A percentile compares a stretch with the other conserved stretches of the same genome.
Conservation (phyloP, 2,329 filamentous ascomycete genomes). For the Neonectria punicea region DNA sequence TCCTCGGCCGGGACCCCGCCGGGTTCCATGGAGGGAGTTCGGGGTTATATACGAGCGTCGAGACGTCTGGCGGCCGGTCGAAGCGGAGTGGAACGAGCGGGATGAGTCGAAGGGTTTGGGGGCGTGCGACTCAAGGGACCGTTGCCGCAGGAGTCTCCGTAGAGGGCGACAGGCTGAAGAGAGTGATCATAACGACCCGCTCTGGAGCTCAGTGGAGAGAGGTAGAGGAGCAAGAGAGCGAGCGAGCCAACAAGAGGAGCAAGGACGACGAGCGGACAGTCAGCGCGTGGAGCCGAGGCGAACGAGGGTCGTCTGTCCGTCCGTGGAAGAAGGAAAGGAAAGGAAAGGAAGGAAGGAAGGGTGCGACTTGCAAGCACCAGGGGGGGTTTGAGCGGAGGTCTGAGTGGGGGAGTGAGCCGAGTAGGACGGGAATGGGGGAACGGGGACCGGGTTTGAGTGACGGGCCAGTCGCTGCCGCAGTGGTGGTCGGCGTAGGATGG, state of each 20-base stretch:
- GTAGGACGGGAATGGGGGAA: constrained; percentile 28
- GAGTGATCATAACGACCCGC: constrained; percentile 52
- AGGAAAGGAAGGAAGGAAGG: constrained; percentile 35
- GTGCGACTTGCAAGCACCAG: constrained; percentile 20
- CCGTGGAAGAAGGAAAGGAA: constrained; percentile 32
- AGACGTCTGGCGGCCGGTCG: constrained; percentile 33
- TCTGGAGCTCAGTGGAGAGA: constrained; percentile 46
- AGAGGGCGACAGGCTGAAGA: constrained; percentile 44
- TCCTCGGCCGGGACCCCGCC: constrained; percentile 43
- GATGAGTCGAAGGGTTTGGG: constrained; percentile 36
- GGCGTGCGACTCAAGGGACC: constrained; percentile 43
- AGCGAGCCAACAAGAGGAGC: constrained; percentile 40
- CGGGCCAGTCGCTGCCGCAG: constrained; percentile 32
- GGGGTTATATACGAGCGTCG: constrained; percentile 42
- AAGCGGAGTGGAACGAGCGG: constrained; percentile 35
- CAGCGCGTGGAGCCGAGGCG: constrained; percentile 41
- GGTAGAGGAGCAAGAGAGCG: constrained; percentile 36
- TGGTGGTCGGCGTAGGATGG: background rate
- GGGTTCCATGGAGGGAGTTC: constrained; percentile 48
- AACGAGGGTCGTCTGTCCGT: constrained; percentile 36
- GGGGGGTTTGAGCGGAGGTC: constrained; percentile 29
- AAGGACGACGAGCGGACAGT: constrained; percentile 36
- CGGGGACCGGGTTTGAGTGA: constrained; percentile 8
- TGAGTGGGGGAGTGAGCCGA: constrained; percentile 41
- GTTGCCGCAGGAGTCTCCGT: constrained; percentile 47